Base-by-base conservation (phyloP, 1,139 yeast genomes). In the Lodderomyces beijingensis region DNA sequence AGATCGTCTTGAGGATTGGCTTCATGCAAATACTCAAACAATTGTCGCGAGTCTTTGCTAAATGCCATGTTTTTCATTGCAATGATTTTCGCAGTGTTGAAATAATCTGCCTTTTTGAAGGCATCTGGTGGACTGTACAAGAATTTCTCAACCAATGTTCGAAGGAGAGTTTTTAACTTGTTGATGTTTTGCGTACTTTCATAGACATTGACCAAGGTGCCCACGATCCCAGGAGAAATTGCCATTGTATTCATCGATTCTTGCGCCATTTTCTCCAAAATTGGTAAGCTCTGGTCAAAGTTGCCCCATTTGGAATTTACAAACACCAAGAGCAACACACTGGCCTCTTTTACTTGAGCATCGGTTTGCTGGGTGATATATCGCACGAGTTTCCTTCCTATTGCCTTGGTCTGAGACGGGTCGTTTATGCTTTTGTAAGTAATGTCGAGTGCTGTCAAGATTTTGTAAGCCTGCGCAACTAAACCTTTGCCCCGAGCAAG, bases 311-410 rank as follows among this genome's bases (percentile, higher is more conserved):
- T 49, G 3, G 63, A 47, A 44, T 70, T 68, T 9, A 73, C 40
- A 43, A 70, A 77, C 8, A 74, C 66, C 24, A 79, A 58, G 19
- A 71, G 46, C 34, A 77, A 52, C 1, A 61, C 53, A 5, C 69
- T 51, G 10, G 67, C 59, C 2, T 50, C 40, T 8, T 8, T 10
- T 8, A 19, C 21, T 19, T 10, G 9, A 19, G 9, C 10, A 19
- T 10, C 10, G 21, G 7, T 19, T 24, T 32, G 29, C 28, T 35
- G 47, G 10, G 10, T 23, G 13, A 56, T 41, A 35, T 43, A 50
- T 34, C 52, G 59, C 41, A 47, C 51, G 25, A 72, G 38, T 37
- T 59, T 59, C 36, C 49, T 59, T 25, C 50, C 42, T 15, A 49
- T 39, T 5, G 38, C 19, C 25, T 42, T 49, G 31, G 40, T 32